Evolutionary conservation across 441 rosid genomes (phyloP).

Genomic region (Bruguiera hainesii): DNA sequence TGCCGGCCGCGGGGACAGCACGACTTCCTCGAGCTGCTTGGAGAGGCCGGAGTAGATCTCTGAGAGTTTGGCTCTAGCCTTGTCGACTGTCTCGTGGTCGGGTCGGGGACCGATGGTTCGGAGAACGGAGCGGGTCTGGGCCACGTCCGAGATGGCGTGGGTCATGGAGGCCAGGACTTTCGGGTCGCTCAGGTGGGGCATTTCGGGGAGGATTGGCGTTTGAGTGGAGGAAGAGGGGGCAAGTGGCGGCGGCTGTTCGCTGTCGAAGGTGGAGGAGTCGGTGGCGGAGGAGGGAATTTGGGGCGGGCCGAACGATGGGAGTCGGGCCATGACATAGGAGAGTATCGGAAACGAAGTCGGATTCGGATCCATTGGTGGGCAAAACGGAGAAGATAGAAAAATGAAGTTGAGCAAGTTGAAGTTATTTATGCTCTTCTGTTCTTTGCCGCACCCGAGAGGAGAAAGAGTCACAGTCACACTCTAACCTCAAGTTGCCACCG

Average conservation of each 20-base stretch:
- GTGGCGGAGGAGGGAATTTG: slow-evolving; percentile 18
- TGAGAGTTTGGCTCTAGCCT: slow-evolving; percentile 47
- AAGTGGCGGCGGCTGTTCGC: slow-evolving; percentile 39
- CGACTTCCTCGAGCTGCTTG: slow-evolving; percentile 67
- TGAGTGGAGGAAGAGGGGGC: slow-evolving; percentile 32
- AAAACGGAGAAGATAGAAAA: neutral
- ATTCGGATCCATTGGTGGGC: slow-evolving; percentile 53
- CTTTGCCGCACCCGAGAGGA: too few species aligned
- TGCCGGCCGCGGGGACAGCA: slow-evolving; percentile 49
- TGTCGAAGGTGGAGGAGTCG: slow-evolving; percentile 28
- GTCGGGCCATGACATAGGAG: slow-evolving; percentile 63
- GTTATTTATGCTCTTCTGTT: too few species aligned
- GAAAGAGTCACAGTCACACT: too few species aligned
- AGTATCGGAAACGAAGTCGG: slow-evolving; percentile 58
- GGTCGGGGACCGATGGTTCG: slow-evolving; percentile 83
- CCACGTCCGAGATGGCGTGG: slow-evolving; percentile 61
- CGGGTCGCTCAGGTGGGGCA: slow-evolving; percentile 68
- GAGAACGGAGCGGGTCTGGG: slow-evolving; percentile 73
- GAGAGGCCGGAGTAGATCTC: slow-evolving; percentile 54
- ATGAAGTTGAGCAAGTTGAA: too few species aligned
- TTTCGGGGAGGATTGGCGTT: slow-evolving; percentile 33
- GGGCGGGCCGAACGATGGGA: slow-evolving; percentile 44
- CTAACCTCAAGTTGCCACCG: too few species aligned
- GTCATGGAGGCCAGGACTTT: slow-evolving; percentile 70
- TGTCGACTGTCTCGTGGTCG: slow-evolving; percentile 80